These are phyloP conservation scores for Cladosporium sp. DNA, from an alignment of 2,329 filamentous ascomycete genomes.

Conservation along the genomic window DNA sequence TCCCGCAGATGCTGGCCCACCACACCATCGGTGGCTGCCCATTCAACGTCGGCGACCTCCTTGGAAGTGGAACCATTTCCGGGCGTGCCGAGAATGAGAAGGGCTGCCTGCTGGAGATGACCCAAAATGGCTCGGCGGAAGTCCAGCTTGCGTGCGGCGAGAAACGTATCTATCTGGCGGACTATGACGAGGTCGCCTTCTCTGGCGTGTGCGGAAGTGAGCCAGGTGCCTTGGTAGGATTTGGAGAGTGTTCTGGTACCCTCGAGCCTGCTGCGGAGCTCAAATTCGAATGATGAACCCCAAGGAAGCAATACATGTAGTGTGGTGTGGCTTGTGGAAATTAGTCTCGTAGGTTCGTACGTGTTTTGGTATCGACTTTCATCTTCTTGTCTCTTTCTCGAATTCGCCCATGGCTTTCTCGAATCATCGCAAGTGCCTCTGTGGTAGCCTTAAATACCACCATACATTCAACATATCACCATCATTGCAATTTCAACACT, in stretches of 20 bases:
- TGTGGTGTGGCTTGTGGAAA: background rate
- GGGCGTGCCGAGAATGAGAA: constrained; percentile 54
- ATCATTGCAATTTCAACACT: background rate
- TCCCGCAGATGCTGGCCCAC: constrained; percentile 77
- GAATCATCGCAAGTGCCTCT: background rate
- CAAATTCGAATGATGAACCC: constrained; percentile 13
- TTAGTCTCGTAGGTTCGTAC: constrained; percentile 3
- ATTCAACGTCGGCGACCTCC: constrained; percentile 66
- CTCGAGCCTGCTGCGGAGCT: constrained; percentile 48
- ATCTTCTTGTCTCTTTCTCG: background rate
- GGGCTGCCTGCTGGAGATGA: constrained; percentile 70
- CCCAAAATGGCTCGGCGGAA: constrained; percentile 60
- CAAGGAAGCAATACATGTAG: background rate
- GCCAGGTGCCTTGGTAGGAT: constrained; percentile 65
- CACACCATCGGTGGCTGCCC: constrained; percentile 73
- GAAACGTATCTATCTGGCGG: constrained; percentile 65
- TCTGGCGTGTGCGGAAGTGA: constrained; percentile 59
- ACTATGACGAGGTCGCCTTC: constrained; percentile 66
- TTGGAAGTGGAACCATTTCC: constrained; percentile 76
- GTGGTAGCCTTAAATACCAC: background rate
- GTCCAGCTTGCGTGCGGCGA: constrained; percentile 61
- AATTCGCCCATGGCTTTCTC: background rate
- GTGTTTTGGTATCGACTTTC: background rate
- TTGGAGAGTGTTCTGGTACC: constrained; percentile 65
- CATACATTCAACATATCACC: background rate